A percentile compares a stretch with the other conserved stretches of the same genome.
These are phyloP conservation scores for Vachellia pachyceras DNA, from an alignment of 306 rosid species.

Conservation along the genomic window DNA sequence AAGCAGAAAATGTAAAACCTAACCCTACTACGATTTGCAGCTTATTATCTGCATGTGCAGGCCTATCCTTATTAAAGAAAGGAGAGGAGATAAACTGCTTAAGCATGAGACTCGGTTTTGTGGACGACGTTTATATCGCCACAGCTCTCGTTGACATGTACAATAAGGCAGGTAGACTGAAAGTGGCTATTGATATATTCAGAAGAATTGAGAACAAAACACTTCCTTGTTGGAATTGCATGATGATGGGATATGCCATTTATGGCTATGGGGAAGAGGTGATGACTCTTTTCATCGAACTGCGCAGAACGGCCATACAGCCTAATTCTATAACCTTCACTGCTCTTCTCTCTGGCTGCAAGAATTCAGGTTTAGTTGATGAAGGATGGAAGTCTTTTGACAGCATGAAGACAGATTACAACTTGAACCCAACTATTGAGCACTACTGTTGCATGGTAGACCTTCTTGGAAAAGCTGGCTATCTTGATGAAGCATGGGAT, in stretches of 20 bases:
- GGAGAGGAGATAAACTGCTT: conserved; percentile 71
- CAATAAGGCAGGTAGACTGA: conserved; percentile 63
- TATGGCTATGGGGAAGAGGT: conserved; percentile 65
- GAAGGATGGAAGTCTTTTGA: conserved; percentile 78
- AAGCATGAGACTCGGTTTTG: conserved; percentile 46
- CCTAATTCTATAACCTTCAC: conserved; percentile 73
- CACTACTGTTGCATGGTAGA: conserved; percentile 82
- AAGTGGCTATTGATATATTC: conserved; percentile 56
- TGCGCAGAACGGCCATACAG: conserved; percentile 45
- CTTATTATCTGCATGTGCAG: conserved; percentile 67
- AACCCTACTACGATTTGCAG: conserved; percentile 62
- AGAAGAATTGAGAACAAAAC: conserved; percentile 58
- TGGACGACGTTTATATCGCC: conserved; percentile 55
- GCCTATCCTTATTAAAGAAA: conserved; percentile 58
- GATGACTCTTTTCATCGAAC: conserved; percentile 51
- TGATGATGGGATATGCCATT: conserved; percentile 73
- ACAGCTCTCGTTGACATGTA: conserved; percentile 70
- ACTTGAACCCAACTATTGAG: conserved; percentile 65
- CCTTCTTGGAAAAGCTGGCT: conserved; percentile 74
- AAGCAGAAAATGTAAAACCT: conserved; percentile 58
- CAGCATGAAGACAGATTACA: conserved; percentile 60
- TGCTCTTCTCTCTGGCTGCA: conserved; percentile 74
- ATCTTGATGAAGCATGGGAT: conserved; percentile 78
- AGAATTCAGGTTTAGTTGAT: conserved; percentile 65
- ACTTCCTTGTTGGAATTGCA: conserved; percentile 77